These are phyloP conservation scores for Epichloe brachyelytri DNA, from an alignment of 2,329 filamentous ascomycete species.

Conservation along the genomic window DNA sequence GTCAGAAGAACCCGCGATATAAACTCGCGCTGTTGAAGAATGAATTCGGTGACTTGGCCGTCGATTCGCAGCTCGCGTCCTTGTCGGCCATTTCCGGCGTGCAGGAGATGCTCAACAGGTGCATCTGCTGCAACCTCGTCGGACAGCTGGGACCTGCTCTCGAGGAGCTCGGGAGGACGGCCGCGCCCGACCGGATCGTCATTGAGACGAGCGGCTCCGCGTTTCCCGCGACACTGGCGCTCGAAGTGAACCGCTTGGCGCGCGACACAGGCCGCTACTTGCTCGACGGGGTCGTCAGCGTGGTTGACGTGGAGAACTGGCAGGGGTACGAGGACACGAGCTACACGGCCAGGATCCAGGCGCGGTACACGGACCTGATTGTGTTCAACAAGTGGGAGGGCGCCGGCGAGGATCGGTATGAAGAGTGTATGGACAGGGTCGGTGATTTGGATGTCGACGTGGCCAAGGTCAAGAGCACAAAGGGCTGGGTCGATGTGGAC, in stretches of 20 bases:
- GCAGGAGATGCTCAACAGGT: slow-evolving; percentile 86
- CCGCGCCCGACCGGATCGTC: slow-evolving; percentile 69
- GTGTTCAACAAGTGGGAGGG: slow-evolving; percentile 89
- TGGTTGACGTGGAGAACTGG: slow-evolving; percentile 94
- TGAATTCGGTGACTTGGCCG: slow-evolving; percentile 88
- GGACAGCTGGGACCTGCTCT: slow-evolving; percentile 78
- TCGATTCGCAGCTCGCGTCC: slow-evolving; percentile 84
- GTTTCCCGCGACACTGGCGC: slow-evolving; percentile 76
- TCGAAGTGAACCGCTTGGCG: slow-evolving; percentile 74
- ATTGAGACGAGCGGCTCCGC: slow-evolving; percentile 87
- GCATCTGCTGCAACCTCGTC: slow-evolving; percentile 97
- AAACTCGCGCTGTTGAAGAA: slow-evolving; percentile 92
- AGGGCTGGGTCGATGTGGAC: slow-evolving; percentile 64
- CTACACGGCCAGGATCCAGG: slow-evolving; percentile 80
- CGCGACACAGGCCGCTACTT: slow-evolving; percentile 56
- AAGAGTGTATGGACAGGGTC: slow-evolving; percentile 64
- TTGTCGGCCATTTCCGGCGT: slow-evolving; percentile 77
- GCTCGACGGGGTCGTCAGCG: slow-evolving; percentile 77
- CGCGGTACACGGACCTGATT: slow-evolving; percentile 77
- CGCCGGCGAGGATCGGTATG: slow-evolving; percentile 59
- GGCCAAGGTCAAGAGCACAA: slow-evolving; percentile 74
- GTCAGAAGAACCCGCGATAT: slow-evolving; percentile 58
- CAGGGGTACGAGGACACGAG: slow-evolving; percentile 82
- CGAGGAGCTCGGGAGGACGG: slow-evolving; percentile 48
- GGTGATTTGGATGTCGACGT: slow-evolving; percentile 70